Base-by-base conservation (phyloP, 805 yeast species). In the Zygosaccharomyces gambellarensis region DNA sequence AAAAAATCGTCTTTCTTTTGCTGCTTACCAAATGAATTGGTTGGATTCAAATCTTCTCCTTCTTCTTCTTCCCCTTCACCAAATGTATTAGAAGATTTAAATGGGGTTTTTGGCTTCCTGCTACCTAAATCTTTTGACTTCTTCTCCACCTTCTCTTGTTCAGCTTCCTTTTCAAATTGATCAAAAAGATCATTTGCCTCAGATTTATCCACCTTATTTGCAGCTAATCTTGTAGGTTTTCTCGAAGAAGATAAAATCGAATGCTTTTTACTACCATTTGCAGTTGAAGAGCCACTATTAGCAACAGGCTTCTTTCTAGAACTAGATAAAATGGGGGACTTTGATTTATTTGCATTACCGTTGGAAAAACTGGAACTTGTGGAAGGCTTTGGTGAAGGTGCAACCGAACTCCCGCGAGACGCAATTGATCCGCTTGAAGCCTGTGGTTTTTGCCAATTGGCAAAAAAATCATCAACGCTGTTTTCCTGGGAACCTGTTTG, bases 391-490 rank as follows among this genome's bases (percentile, higher is more conserved):
- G 47, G 52, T 12, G 50, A 49, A 17, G 45, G 32, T 11, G 48
- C 43, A 14, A 47, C 30, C 2, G 54, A 45, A 30, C 43, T 39
- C 21, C 32, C 43, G 62, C 67, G 22, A 59, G 60, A 52, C 21
- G 46, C 59, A 27, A 66, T 68, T 39, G 60, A 70, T 39, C 57
- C 68, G 48, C 56, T 64, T 50, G 78, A 69, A 23, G 76, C 69
- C 39, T 73, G 69, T n/a, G 96, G 89, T 62, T 88, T 88, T 50
- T 87, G 88, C 94, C 96, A 90, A 64, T 82, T 84, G 47, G 94
- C 79, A 71, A 94, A 94, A 68, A 94, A 94, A 69, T 89, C 97
- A 67, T 90, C 96, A 23, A 77, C 77, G 28, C 80, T 74, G 42
- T 72, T 76, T 21, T 71, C 69, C 27, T 65, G 65, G 17, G 73